A percentile compares a stretch with the other conserved stretches of the same genome.
Conservation (phyloP, 495 filamentous ascomycete genomes). For the Pyronema omphalodes region DNA sequence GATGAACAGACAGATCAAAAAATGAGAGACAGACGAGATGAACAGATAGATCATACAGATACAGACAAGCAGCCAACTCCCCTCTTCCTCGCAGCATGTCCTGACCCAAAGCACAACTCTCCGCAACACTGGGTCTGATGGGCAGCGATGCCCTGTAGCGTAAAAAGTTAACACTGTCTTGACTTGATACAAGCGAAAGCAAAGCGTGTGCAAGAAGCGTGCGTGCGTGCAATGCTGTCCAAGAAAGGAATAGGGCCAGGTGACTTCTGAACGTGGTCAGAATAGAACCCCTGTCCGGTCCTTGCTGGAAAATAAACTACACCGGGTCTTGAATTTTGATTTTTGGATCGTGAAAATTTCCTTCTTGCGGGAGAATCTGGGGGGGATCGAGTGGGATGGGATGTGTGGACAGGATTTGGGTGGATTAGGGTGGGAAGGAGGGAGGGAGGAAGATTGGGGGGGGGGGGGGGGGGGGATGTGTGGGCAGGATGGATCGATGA, state of each 20-base stretch:
- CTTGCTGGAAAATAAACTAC: neutral
- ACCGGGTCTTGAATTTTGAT: neutral
- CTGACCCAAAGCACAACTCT: neutral
- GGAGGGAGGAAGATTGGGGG: too few species aligned
- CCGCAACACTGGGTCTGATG: neutral
- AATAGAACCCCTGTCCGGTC: neutral
- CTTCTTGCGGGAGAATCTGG: neutral
- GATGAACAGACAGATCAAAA: too few species aligned
- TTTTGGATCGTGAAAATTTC: conserved; percentile 2
- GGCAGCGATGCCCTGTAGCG: neutral
- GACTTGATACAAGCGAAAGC: neutral
- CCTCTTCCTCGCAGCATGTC: neutral
- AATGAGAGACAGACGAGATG: too few species aligned
- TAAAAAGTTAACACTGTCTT: too few species aligned
- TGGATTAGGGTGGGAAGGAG: too few species aligned
- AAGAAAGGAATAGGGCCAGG: neutral
- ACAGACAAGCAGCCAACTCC: neutral
- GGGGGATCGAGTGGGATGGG: neutral
- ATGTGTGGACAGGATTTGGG: too few species aligned
- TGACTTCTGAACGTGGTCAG: neutral
- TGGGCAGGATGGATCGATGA: too few species aligned
- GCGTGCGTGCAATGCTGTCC: neutral
- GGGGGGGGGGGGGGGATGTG: too few species aligned
- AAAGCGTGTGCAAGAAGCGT: neutral
- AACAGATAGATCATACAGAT: too few species aligned